Evolutionary conservation across 495 filamentous ascomycete genomes (phyloP).

Genomic region (Pyrenula massariospora): DNA sequence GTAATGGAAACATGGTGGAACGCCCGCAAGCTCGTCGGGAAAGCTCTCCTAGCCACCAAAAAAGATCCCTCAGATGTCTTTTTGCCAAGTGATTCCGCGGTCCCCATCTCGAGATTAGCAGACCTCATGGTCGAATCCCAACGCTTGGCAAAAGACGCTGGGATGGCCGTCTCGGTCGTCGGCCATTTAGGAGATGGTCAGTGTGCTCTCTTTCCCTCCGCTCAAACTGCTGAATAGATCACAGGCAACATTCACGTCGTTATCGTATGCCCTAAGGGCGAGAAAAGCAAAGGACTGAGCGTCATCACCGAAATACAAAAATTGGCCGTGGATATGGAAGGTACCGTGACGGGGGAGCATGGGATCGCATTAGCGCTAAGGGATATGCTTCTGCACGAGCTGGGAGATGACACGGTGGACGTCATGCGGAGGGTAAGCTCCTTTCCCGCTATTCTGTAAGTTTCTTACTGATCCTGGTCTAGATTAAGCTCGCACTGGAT

Average conservation of each 20-base stretch:
- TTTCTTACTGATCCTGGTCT: background rate
- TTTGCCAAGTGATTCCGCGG: conserved; percentile 57
- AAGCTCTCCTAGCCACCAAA: conserved; percentile 48
- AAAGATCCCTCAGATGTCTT: conserved; percentile 42
- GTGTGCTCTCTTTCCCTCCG: conserved; percentile 25
- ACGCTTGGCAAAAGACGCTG: conserved; percentile 40
- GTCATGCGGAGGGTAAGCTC: conserved; percentile 49
- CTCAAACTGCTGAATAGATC: too few relatives aligned
- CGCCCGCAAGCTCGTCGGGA: conserved; percentile 49
- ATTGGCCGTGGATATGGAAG: conserved; percentile 51
- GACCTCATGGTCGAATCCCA: conserved; percentile 54
- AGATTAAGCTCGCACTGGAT: conserved; percentile 57
- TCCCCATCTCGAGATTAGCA: conserved; percentile 49
- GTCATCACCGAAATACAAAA: conserved; percentile 50
- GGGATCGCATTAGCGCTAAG: conserved; percentile 50
- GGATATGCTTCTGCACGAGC: conserved; percentile 47
- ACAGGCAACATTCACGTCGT: conserved; percentile 66
- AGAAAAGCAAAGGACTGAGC: conserved; percentile 31
- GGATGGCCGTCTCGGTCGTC: conserved; percentile 46
- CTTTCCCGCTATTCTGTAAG: background rate
- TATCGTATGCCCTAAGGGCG: conserved; percentile 43
- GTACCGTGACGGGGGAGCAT: conserved; percentile 54
- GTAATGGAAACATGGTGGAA: conserved; percentile 51
- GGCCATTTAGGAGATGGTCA: conserved; percentile 63
- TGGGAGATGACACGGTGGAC: conserved; percentile 44